phyloP scores from a whole-genome alignment of 306 rosid genomes.

The Quercus engelmannii region DNA sequence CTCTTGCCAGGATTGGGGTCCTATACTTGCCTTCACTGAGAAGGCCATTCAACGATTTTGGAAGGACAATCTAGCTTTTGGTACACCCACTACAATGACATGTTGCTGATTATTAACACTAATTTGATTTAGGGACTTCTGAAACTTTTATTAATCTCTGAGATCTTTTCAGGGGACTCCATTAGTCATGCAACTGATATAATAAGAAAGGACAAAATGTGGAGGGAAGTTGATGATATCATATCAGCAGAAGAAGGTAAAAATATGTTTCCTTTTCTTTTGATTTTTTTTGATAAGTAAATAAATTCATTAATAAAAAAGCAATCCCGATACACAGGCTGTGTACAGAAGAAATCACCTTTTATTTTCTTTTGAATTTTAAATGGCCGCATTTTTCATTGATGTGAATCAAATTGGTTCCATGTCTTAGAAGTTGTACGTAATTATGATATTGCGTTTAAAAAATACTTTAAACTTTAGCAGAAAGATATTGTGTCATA shows the following conservation, averaged over 20 bases:
- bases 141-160: constrained; percentile 21
- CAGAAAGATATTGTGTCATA: not conserved
- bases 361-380: not conserved
- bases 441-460: not conserved
- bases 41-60: constrained; percentile 55
- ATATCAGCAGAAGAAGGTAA: constrained; percentile 47
- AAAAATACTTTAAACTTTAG: not conserved
- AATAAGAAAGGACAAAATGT: constrained; percentile 25
- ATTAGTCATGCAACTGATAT: constrained; percentile 24
- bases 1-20: constrained; percentile 66
- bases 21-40: constrained; percentile 53
- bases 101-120: constrained; percentile 18
- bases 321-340: too few species aligned
- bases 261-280: constrained; percentile 7
- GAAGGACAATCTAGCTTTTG: constrained; percentile 41
- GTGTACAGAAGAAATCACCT: not conserved
- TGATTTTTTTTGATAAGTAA: too few species aligned
- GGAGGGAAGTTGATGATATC: constrained; percentile 34
- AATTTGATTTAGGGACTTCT: constrained; percentile 7
- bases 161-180: constrained; percentile 37
- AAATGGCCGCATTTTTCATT: not conserved
- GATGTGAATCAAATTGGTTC: constrained; percentile 15
- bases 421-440: not conserved
- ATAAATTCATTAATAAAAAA: too few species aligned
- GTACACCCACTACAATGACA: constrained; percentile 40